Base-by-base conservation (phyloP, 805 yeast species). In the Lipomyces mesembrius region DNA sequence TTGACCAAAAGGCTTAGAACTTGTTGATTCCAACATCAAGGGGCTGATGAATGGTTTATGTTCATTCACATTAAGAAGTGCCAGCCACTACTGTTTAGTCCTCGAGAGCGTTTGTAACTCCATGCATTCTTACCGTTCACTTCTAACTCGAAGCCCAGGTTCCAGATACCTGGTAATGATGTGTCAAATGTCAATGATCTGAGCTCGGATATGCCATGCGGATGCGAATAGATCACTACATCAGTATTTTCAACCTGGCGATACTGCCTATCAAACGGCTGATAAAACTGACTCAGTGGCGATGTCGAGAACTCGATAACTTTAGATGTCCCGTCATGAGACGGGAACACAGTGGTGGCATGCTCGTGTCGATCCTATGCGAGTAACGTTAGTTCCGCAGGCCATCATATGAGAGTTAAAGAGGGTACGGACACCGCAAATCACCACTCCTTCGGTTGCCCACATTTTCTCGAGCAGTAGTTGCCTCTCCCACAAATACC, bases 351-450 rank as follows among this genome's bases (percentile, higher is more conserved):
- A 1, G 49, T 43, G 20, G 49, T 17, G 8, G 49, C 49, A n/a
- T 43, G 49, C 49, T 43, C 49, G 22, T 43, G 49, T 17, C 49
- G 49, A 43, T 43, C 49, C 49, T 43, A n/a, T 43, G 22, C n/a
- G 43, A 12, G 17, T 37, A 37, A 37, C 2, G 49, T 43, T 5
- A 43, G 49, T 8, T 43, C 20, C 7, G 7, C 49, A 43, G 11
- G 3, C 5, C 43, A 37, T 17, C 14, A n/a, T n/a, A 17, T 43
- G 20, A n/a, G 1, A 5, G 11, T 43, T 17, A 2, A 17, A 43
- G 1, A n/a, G 11, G 22, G 49, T 17, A 43, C 49, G 1, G 22
- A 43, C 49, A 17, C 49, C 49, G 22, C 49, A 22, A 5, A 43
- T 17, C 22, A 43, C 22, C 1, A 43, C 49, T 8, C 49, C 49